Evolutionary conservation across 1,284 basidiomycete species (phyloP), one percentile per base, ranked within the genome.

Genomic region (Marasmius tenuissimus): DNA sequence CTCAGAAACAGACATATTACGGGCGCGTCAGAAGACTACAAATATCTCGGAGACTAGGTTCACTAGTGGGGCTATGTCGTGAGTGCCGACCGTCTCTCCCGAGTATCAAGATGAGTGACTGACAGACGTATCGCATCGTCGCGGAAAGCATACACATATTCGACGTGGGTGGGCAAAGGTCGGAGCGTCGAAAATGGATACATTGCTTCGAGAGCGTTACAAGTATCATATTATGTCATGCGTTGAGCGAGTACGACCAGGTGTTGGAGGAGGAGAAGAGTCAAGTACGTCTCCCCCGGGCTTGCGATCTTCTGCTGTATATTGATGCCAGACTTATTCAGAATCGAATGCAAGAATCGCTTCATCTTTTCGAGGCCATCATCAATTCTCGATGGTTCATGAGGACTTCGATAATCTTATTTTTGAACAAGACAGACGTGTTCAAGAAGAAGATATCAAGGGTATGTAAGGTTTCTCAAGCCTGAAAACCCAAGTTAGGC

Each of bases 311-410:
- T 27, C 4, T 27, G 27, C 27, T 27, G 27, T 27, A 27, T 4
- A 27, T 27, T 4, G 27, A 27, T 4, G 27, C 27, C 27, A 27
- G 2, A 27, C 27, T 27, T 27, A n/a, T 27, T 27, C 27, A 27
- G 27, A 98, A 98, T 74, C 92, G 96, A 27, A 98, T 99, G 96
- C 86, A 86, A 20, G 97, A 99, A 74, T 94, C 92, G 0, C 82
- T 99, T 0, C 87, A 95, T 6, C 83, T 99, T 10, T 99, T 99
- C 69, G 96, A 98, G 75, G 92, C 89, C 1, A 93, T 99, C 40
- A 96, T 98, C 81, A 98, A 98, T 78, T 95, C 94, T n/a, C 81
- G 94, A 53, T 98, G 97, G 97, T 99, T 99, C 81, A 77, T 94
- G 34, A 85, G 94, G 55, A 96, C 94, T 14, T 94, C 92, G 0